Conservation (phyloP, 1,139 yeast genomes). For the Scheffersomyces parashehatae region DNA sequence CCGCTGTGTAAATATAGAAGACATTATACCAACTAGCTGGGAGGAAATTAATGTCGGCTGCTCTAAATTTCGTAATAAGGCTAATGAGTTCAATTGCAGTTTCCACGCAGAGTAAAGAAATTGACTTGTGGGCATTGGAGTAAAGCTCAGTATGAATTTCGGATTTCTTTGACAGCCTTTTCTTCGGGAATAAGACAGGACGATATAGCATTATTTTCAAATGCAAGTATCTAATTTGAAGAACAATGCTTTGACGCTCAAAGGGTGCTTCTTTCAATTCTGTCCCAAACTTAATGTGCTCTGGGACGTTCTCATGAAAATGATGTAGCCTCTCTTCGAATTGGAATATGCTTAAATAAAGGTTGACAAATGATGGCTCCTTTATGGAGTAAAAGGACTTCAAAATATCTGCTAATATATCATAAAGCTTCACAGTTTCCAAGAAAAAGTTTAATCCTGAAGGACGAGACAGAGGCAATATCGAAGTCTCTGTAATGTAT, state of each 20-base stretch:
- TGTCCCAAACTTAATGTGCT: slow-evolving; percentile 7
- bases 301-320: slow-evolving; percentile 10
- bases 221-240: slow-evolving; percentile 11
- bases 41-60: slow-evolving; percentile 9
- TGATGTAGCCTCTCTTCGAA: slow-evolving; percentile 9
- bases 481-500: slow-evolving; percentile 7
- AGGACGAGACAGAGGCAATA: slow-evolving; percentile 4
- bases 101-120: slow-evolving; percentile 10
- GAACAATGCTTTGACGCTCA: slow-evolving; percentile 12
- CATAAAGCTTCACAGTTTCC: slow-evolving; percentile 11
- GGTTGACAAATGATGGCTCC: slow-evolving; percentile 6
- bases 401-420: slow-evolving; percentile 12
- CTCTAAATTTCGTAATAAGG: slow-evolving; percentile 8
- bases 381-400: slow-evolving; percentile 8
- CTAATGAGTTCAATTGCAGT: slow-evolving; percentile 10
- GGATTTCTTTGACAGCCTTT: not conserved
- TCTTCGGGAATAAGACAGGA: slow-evolving; percentile 10
- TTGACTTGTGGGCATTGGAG: slow-evolving; percentile 8
- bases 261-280: slow-evolving; percentile 8
- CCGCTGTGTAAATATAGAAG: slow-evolving; percentile 12
- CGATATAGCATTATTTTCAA: slow-evolving; percentile 12
- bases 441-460: slow-evolving; percentile 10
- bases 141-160: slow-evolving; percentile 9
- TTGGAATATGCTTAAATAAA: slow-evolving; percentile 8
- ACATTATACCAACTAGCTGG: slow-evolving; percentile 15